Evolutionary conservation across 108 stramenopile genomes (phyloP), one percentile per base, ranked within the genome.

Genomic region (Pseudonitzschia delicatissima): DNA sequence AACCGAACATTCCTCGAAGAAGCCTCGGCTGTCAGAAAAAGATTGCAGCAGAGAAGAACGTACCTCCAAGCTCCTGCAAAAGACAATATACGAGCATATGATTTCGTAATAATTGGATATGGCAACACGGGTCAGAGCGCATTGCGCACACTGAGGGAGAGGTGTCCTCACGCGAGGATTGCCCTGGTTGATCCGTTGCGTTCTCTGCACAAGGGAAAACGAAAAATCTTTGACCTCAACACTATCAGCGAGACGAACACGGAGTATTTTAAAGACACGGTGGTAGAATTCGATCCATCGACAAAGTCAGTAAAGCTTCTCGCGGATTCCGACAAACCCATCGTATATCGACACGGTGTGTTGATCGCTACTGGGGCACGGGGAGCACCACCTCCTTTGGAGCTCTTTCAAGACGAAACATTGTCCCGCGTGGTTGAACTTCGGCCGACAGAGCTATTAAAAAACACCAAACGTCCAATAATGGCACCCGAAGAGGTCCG

Each of bases 351-450:
- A 40, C 82, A 88, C 73, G 89, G 85, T 28, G 75, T 84, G 33
- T 73, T 93, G 49, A 45, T 93, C 1, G 92, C 92, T 20, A 90
- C 89, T 12, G 92, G 92, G 18, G 73, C 84, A 17, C 79, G 86
- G 25, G 92, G 87, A 18, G 86, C 89, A 36, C 92, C 92, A n/a
- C 82, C 84, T 6, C 92, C 92, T 2, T 23, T 64, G 26, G 78
- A 79, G 20, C 77, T 90, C 17, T 72, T 90, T n/a, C 73, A 88
- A 20, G 51, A 66, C 9, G 67, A 65, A 45, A 70, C 85, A 21
- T 32, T 69, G 33, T 58, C 68, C 9, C 73, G 87, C 21, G 70
- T 93, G 20, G 63, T 93, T 31, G 89, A 90, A 62, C 58, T 93
- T 52, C 69, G 86, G 53, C 66, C 81, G 29, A 82, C 78, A 12